Conservation (phyloP, 2,329 filamentous ascomycete genomes). For the Exophiala viscosa region DNA sequence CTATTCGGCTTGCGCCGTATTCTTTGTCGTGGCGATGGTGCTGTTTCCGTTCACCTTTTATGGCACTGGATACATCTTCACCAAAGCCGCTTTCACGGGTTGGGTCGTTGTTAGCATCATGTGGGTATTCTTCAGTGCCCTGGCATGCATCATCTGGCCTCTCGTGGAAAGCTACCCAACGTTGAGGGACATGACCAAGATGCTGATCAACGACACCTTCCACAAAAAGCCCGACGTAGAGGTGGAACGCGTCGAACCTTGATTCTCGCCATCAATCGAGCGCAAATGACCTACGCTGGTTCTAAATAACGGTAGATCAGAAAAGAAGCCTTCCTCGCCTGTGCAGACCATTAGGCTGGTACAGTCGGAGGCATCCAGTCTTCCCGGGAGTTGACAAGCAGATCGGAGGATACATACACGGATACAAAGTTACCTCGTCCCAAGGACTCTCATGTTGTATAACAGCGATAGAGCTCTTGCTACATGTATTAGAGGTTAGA, state of each 20-base stretch:
- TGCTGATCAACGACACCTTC: background rate
- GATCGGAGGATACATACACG: background rate
- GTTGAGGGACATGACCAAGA: background rate
- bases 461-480: background rate
- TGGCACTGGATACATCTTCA: constrained; percentile 74
- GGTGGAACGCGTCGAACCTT: background rate
- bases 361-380: background rate
- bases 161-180: constrained; percentile 62
- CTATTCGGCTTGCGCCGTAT: constrained; percentile 67
- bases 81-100: constrained; percentile 69
- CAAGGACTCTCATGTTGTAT: background rate
- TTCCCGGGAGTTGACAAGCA: background rate
- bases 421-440: background rate
- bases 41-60: constrained; percentile 96
- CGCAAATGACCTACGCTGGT: background rate
- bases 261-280: background rate
- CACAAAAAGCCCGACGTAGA: background rate
- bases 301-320: background rate
- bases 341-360: background rate
- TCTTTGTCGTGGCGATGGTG: constrained; percentile 69
- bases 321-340: background rate
- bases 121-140: constrained; percentile 70
- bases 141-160: constrained; percentile 75
- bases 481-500: background rate
- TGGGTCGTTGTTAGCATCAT: constrained; percentile 74